Base-by-base conservation (phyloP, 129 eudicot species). In the Glebionis coronaria region DNA sequence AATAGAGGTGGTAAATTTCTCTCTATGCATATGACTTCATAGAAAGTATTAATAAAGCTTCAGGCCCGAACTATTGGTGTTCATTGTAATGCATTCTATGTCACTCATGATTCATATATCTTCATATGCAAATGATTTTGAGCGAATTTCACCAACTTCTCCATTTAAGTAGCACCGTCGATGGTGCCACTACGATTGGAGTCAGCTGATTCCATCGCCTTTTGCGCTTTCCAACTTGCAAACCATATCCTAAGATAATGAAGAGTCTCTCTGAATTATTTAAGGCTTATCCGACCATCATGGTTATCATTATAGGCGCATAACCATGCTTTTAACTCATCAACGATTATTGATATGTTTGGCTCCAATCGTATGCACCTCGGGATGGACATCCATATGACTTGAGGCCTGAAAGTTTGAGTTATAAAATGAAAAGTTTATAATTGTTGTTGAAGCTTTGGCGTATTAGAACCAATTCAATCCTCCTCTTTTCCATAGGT, bases 291-390 rank as follows among this genome's bases (percentile, higher is more conserved):
- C 23, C 81, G 78, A 27, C 90, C 87, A 73, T 85, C 87, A 20
- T 46, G 83, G 72, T 85, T 80, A 53, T 63, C 73, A 35, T 85
- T 87, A 44, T 75, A 85, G 1, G 69, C 61, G 35, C 82, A 71
- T 19, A 85, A 69, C 90, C 90, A 85, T 19, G 74, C 82, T 71
- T 73, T 82, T 78, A 85, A 85, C 40, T 85, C 90, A 11, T 82
- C 82, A 21, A 79, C 76, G 0, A 78, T 79, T 87, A 85, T 82
- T 11, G 79, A 81, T 67, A 70, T 54, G 23, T 63, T 82, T 3
- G 87, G 84, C 57, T 82, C 79, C 49, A 79, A 28, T 0, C 74
- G 70, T 49, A 79, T 53, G 64, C 84, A 79, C 45, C 77, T 44
- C 79, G 73, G 75, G 54, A 82, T 75, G 3, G 87, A n/a, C n/a